Evolutionary conservation across 148 eudicot species (phyloP).

Genomic region (Rhododendron vialii): DNA sequence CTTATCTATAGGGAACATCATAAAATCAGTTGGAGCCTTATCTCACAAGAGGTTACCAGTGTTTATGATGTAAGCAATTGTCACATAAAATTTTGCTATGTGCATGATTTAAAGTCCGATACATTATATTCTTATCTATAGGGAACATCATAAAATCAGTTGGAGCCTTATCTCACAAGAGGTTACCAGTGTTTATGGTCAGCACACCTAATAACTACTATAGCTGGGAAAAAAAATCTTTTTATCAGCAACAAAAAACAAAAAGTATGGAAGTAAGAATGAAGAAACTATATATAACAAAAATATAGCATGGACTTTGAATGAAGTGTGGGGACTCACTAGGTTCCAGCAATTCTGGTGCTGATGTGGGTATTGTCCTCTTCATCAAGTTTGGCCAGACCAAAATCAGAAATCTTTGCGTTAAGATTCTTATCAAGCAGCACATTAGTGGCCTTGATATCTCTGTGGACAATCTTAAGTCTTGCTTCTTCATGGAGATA

Average conservation of each 20-base stretch:
- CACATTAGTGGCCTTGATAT: conserved; percentile 12
- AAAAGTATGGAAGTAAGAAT: background rate
- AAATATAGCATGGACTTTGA: too few species aligned
- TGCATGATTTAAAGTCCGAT: too few species aligned
- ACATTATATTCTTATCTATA: too few species aligned
- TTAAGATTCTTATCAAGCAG: conserved; percentile 43
- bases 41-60: too few species aligned
- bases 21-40: too few species aligned
- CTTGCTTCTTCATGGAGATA: conserved; percentile 48
- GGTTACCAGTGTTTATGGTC: background rate
- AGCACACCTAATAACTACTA: background rate
- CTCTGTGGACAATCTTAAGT: conserved; percentile 49
- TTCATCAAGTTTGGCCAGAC: conserved; percentile 43
- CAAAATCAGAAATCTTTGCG: conserved; percentile 44
- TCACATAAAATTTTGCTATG: too few species aligned
- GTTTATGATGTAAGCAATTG: background rate
- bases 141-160: background rate
- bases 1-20: too few species aligned
- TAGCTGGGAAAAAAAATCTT: background rate
- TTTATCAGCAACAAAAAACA: background rate
- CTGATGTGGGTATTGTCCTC: conserved; percentile 42
- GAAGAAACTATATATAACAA: background rate
- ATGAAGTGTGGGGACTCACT: conserved; percentile 15
- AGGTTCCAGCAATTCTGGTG: conserved; percentile 47
- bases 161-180: background rate